A percentile compares a stretch with the other conserved stretches of the same genome.
Evolutionary conservation across 2,329 filamentous ascomycete species (phyloP).

Genomic region (Waltergamsia citrina): DNA sequence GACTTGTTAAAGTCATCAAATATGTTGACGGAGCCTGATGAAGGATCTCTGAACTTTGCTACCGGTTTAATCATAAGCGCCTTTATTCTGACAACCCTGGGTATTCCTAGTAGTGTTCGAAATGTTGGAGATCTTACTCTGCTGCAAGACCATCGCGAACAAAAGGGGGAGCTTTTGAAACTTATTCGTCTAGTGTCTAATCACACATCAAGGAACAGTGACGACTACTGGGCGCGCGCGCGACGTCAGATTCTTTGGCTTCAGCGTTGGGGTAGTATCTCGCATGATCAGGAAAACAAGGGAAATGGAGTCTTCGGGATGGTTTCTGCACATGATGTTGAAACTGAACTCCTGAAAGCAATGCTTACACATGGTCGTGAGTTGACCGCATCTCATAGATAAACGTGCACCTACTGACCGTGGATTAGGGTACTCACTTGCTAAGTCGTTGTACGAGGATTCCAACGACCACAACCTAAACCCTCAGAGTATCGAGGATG

Average conservation of each 20-base stretch:
- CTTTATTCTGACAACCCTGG: conserved; percentile 41
- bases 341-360: conserved; percentile 61
- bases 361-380: conserved; percentile 52
- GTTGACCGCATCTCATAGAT: conserved; percentile 16
- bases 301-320: conserved; percentile 48
- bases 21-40: conserved; percentile 51
- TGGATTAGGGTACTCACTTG: conserved; percentile 48
- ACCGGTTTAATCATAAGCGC: conserved; percentile 55
- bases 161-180: conserved; percentile 48
- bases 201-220: conserved; percentile 46
- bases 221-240: conserved; percentile 52
- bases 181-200: conserved; percentile 44
- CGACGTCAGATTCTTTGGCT: conserved; percentile 64
- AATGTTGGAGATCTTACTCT: conserved; percentile 54
- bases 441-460: conserved; percentile 51
- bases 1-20: conserved; percentile 51
- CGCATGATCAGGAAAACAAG: conserved; percentile 8
- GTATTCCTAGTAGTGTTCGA: conserved; percentile 39
- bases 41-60: conserved; percentile 46
- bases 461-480: conserved; percentile 38
- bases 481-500: conserved; percentile 42
- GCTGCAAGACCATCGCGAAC: conserved; percentile 53
- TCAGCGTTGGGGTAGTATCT: conserved; percentile 55
- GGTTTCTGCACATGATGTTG: conserved; percentile 51
- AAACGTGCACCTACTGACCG: conserved; percentile 4